Evolutionary conservation across 1,284 basidiomycete genomes (phyloP).

Genomic region (Cryptococcus amylolentus): DNA sequence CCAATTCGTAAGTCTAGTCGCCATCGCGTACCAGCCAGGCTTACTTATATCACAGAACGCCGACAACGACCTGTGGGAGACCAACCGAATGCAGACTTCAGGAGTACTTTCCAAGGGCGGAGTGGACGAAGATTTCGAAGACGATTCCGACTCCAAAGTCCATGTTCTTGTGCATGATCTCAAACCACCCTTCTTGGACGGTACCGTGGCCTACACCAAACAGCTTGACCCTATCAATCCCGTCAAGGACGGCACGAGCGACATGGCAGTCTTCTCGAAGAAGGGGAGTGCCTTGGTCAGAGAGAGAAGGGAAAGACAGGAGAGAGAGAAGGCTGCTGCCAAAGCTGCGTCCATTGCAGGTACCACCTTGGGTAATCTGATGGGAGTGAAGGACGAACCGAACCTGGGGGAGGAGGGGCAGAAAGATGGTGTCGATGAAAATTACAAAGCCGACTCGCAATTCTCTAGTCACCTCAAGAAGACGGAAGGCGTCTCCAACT

Average conservation of each 20-base stretch:
- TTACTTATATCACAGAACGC: conserved; percentile 63
- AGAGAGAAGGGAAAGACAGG: conserved; percentile 92
- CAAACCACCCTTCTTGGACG: conserved; percentile 96
- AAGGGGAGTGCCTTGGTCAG: conserved; percentile 91
- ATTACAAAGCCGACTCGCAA: conserved; percentile 91
- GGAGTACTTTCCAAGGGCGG: conserved; percentile 82
- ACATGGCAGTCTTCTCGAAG: conserved; percentile 92
- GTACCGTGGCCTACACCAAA: conserved; percentile 91
- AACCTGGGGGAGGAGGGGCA: conserved; percentile 57
- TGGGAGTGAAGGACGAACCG: conserved; percentile 95
- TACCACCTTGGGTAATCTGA: conserved; percentile 90
- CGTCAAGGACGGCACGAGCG: conserved; percentile 86
- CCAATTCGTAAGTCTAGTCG: conserved; percentile 68
- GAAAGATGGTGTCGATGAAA: conserved; percentile 57
- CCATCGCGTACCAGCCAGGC: background rate
- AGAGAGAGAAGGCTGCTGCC: conserved; percentile 90
- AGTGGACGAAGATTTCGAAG: conserved; percentile 84
- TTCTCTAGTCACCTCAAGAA: conserved; percentile 88
- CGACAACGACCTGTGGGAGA: conserved; percentile 98
- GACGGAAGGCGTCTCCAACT: conserved; percentile 71
- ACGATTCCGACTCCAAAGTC: conserved; percentile 89
- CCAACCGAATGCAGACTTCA: conserved; percentile 92
- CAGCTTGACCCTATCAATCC: conserved; percentile 97
- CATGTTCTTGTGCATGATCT: conserved; percentile 97
- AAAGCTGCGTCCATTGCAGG: conserved; percentile 91